Evolutionary conservation across 768 basidiomycete species (phyloP).

Genomic region (Hemileccinum rubropunctum): DNA sequence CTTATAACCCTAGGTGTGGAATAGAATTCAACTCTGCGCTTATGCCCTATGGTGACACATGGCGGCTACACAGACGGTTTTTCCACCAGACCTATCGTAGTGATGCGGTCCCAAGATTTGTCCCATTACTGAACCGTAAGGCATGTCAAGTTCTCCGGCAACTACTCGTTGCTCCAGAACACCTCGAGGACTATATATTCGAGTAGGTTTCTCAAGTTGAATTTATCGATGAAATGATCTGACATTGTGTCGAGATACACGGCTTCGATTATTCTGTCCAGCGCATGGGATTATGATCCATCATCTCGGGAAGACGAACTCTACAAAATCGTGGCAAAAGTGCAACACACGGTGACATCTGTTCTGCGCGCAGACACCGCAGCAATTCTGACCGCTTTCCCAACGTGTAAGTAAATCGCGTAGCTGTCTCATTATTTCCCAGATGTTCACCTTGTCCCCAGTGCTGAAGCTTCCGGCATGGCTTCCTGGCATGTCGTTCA

Average conservation of each 20-base stretch:
- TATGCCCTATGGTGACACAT: constrained; percentile 26
- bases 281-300: constrained; percentile 12
- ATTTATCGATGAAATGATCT: neutral
- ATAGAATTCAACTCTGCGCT: constrained; percentile 13
- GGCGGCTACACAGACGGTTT: constrained; percentile 27
- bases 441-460: neutral
- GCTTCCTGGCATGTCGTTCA: constrained; percentile 12
- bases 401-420: neutral
- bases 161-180: constrained; percentile 30
- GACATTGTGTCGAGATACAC: constrained; percentile 3
- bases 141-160: constrained; percentile 29
- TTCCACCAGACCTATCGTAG: constrained; percentile 22
- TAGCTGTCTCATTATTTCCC: neutral
- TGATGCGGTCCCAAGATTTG: constrained; percentile 17
- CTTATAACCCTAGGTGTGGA: constrained; percentile 7
- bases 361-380: constrained; percentile 8
- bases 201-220: constrained; percentile 15
- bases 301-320: constrained; percentile 4
- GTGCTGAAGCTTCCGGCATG: constrained; percentile 14
- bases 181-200: constrained; percentile 29
- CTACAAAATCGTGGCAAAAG: neutral
- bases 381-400: constrained; percentile 1
- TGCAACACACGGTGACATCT: neutral
- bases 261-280: constrained; percentile 1
- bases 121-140: constrained; percentile 21